Base-by-base conservation (phyloP, 176 grass and related monocot genomes). In the Chrysopogon serrulatus region DNA sequence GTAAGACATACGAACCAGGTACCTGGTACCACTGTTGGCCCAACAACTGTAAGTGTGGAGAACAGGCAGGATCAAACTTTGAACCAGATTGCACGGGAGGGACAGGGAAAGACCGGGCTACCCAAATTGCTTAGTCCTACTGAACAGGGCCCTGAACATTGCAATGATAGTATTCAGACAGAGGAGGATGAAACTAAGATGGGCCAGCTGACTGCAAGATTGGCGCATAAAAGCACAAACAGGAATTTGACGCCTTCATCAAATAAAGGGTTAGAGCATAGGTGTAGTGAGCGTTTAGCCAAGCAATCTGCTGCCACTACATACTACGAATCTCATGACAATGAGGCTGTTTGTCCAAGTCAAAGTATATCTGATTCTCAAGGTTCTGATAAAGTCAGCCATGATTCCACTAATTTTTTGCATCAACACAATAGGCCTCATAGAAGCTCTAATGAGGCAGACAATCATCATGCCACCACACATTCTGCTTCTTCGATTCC, bases 261-360 rank as follows among this genome's bases (percentile, higher is more conserved):
- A n/a, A 83, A 82, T 15, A n/a, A 87, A 77, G n/a, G 65, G 32
- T 71, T 49, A 77, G 51, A 59, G 59, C 86, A 82, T 82, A 87
- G 79, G 64, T 72, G 79, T 75, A 87, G 86, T 66, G 77, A 70
- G n/a, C 72, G 79, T 36, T 39, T 87, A 31, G 49, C 72, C 12
- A 87, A 82, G 70, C 79, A 82, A 76, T 77, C 79, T 45, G 63
- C 63, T 60, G 63, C 79, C 79, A n/a, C 53, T 64, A 41, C 63
- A 77, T 24, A 77, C 39, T 77, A 53, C 31, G 33, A 65, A 16
- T 7, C 32, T 33, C 19, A n/a, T 24, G 71, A 74, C 34, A n/a
- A 51, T 26, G 17, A 74, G 44, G 41, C 31, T 74, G 70, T 45
- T 74, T 83, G 57, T 74, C 70, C 40, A 48, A 62, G 72, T 65